These are phyloP conservation scores for Cucumis hystrix DNA, from an alignment of 306 rosid genomes.

Conservation along the genomic window DNA sequence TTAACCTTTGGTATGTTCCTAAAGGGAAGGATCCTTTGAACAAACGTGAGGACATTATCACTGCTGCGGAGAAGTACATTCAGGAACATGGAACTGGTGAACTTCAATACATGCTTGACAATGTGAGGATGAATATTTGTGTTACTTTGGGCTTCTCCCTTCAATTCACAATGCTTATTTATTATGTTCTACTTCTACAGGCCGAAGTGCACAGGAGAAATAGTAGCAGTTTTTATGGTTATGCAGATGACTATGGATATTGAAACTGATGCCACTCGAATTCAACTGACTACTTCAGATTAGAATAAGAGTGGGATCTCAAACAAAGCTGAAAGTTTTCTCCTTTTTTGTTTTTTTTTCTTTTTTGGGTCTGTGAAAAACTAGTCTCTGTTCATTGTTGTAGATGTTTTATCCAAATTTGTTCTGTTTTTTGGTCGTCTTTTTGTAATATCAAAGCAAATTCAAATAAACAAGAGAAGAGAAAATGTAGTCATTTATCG, in stretches of 20 bases:
- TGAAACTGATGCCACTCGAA: neutral
- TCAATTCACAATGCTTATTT: neutral
- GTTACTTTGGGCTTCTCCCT: neutral
- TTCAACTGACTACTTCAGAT: neutral
- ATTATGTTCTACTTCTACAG: constrained; percentile 16
- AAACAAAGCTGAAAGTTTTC: neutral
- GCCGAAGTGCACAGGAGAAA: constrained; percentile 38
- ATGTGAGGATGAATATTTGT: constrained; percentile 24
- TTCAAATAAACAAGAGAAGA: neutral
- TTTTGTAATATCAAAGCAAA: neutral
- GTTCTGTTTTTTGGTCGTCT: neutral
- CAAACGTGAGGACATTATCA: constrained; percentile 50
- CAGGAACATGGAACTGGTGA: constrained; percentile 54
- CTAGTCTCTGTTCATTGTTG: neutral
- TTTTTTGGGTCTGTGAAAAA: neutral
- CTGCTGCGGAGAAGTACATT: constrained; percentile 84
- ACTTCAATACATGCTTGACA: constrained; percentile 53
- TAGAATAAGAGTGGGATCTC: constrained; percentile 2
- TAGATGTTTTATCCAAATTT: neutral
- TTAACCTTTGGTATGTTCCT: constrained; percentile 87
- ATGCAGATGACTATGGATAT: constrained; percentile 20
- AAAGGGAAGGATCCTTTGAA: constrained; percentile 42
- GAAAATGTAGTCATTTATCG: neutral
- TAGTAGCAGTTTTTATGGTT: constrained; percentile 15
- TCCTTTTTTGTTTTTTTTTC: neutral